A percentile compares a stretch with the other conserved stretches of the same genome.
phyloP scores from a whole-genome alignment of 352 stramenopile species.

The Phytophthora pisi region DNA sequence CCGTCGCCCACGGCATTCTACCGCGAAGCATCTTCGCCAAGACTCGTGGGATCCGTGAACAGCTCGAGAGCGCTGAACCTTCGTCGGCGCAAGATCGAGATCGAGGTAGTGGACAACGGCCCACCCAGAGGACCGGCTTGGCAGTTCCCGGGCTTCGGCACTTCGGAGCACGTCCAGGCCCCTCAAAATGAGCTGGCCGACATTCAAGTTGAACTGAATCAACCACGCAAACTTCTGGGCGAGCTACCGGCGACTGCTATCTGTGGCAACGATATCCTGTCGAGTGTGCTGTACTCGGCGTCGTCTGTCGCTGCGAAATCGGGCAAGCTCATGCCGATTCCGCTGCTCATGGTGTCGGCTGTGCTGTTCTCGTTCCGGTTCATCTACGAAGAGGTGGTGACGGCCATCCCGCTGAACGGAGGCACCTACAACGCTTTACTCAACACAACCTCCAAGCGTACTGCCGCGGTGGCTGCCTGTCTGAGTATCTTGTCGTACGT shows the following conservation, averaged over 20 bases:
- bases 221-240: conserved; percentile 39
- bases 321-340: conserved; percentile 81
- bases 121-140: conserved; percentile 33
- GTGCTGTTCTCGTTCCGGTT: conserved; percentile 65
- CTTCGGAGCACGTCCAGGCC: conserved; percentile 38
- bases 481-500: conserved; percentile 90
- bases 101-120: conserved; percentile 39
- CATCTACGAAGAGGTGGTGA: conserved; percentile 90
- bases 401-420: conserved; percentile 86
- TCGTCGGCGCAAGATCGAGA: conserved; percentile 48
- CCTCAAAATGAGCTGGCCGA: conserved; percentile 33
- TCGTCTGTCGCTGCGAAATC: conserved; percentile 46
- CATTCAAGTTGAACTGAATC: conserved; percentile 37
- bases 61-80: conserved; percentile 30
- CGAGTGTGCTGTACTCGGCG: conserved; percentile 76
- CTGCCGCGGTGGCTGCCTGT: conserved; percentile 79
- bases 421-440: conserved; percentile 90
- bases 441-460: conserved; percentile 87
- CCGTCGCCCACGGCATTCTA: conserved; percentile 3
- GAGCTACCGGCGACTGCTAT: conserved; percentile 85
- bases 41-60: conserved; percentile 5
- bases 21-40: conserved; percentile 4
- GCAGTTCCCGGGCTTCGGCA: conserved; percentile 48
- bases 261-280: conserved; percentile 91
- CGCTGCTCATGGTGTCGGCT: conserved; percentile 70